These are phyloP conservation scores for Metarhizium anisopliae DNA, from an alignment of 2,329 filamentous ascomycete species.

Conservation along the genomic window DNA sequence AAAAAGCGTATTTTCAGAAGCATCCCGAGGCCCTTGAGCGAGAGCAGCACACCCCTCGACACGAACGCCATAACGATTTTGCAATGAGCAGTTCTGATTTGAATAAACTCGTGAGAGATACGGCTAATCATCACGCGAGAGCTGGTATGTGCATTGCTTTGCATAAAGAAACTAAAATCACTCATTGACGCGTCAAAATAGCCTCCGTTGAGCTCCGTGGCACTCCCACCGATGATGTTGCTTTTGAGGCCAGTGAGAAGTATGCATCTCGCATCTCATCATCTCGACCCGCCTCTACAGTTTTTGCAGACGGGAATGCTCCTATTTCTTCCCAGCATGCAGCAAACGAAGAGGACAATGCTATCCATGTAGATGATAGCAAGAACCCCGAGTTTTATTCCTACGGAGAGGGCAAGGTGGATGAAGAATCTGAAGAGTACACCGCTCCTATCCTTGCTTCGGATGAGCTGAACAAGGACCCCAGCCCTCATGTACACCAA, in stretches of 20 bases:
- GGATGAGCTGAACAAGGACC: conserved; percentile 75
- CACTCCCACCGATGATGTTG: conserved; percentile 85
- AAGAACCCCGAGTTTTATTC: conserved; percentile 28
- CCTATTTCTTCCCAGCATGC: conserved; percentile 18
- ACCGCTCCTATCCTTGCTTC: conserved; percentile 77
- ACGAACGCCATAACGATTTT: conserved; percentile 58
- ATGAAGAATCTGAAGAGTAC: conserved; percentile 52
- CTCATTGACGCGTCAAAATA: conserved; percentile 26
- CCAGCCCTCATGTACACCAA: conserved; percentile 57
- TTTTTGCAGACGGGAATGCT: conserved; percentile 17
- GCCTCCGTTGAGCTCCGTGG: conserved; percentile 55
- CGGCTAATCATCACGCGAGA: conserved; percentile 44
- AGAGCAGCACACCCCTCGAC: conserved; percentile 51
- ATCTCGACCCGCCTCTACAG: conserved; percentile 43
- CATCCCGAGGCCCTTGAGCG: conserved; percentile 76
- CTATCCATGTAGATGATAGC: conserved; percentile 67
- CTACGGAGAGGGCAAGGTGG: conserved; percentile 35
- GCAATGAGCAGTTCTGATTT: conserved; percentile 83
- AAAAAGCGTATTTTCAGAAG: conserved; percentile 87
- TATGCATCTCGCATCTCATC: conserved; percentile 69
- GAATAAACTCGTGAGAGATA: conserved; percentile 79
- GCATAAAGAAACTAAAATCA: conserved; percentile 8
- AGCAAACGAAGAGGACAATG: conserved; percentile 40
- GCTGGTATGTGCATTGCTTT: conserved; percentile 14
- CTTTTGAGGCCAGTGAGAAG: conserved; percentile 78